Percentiles rank a stretch among this genome's conserved stretches.
Evolutionary conservation across 208 protist species (phyloP).

Genomic region (Cochliopodium minus): DNA sequence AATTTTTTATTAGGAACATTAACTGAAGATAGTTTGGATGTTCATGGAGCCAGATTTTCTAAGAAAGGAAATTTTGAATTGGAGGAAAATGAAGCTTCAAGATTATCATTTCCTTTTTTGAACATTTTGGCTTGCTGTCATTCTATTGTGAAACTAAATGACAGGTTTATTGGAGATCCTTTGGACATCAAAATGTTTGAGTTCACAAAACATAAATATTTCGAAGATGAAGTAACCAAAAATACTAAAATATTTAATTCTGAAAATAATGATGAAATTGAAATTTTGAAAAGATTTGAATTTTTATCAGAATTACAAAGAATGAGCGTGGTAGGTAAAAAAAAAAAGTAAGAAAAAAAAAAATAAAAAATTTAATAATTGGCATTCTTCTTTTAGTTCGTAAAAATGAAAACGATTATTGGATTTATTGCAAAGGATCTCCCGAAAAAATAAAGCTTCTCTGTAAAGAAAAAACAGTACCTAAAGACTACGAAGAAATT

Average conservation of each 20-base stretch:
- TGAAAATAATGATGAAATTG: no score
- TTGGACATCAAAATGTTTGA: conserved; percentile 48
- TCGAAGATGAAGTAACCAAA: no score
- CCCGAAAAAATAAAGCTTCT: conserved; percentile 38
- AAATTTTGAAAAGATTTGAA: conserved; percentile 29
- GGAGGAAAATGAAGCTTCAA: no score
- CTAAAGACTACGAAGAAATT: conserved; percentile 19
- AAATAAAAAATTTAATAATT: no score
- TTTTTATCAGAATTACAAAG: conserved; percentile 34
- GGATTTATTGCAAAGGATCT: conserved; percentile 33
- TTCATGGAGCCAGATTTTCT: conserved; percentile 13
- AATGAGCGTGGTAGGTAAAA: conserved; percentile 33
- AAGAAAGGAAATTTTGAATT: no score
- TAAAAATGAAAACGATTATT: no score
- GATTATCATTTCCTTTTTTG: conserved; percentile 2
- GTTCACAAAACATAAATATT: conserved; percentile 13
- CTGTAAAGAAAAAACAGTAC: conserved; percentile 26
- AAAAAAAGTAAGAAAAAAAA: conserved; percentile 9
- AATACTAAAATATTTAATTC: no score
- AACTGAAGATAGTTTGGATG: conserved; percentile 34
- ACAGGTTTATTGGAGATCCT: conserved; percentile 33
- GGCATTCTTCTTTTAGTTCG: no score
- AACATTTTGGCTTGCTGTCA: conserved; percentile 28
- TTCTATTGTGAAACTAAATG: conserved; percentile 19
- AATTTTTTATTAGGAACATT: no score